Evolutionary conservation across 2,329 filamentous ascomycete species (phyloP), one percentile per base, ranked within the genome.

Genomic region (Botrytis hyacinthi): DNA sequence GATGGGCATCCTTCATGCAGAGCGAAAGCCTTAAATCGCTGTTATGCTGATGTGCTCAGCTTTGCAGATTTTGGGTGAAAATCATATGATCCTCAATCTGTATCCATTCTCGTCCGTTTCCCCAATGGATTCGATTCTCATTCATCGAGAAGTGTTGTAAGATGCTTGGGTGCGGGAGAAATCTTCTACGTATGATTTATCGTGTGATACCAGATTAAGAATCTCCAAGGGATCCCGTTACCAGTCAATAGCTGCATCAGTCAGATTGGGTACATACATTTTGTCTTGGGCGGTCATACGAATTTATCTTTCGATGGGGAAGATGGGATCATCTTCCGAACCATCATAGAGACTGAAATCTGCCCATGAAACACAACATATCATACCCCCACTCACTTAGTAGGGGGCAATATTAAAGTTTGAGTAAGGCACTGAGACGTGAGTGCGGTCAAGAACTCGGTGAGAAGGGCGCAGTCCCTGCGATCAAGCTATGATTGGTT

Each of bases 161-260:
- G 37, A 32, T 61, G 54, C 67, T 61, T 75, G 18, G 26, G 48
- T 32, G 66, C 35, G 26, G 48, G 40, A 42, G 44, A 32, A 42
- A 69, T 44, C 42, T 48, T 70, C 51, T 59, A 63, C 37, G 70
- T 63, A 69, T 76, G 76, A 78, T 73, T 73, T 65, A 74, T 77
- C 76, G 71, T 66, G 73, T 76, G 63, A 72, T 70, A 76, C 76
- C 70, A 76, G 73, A 75, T 75, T 59, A 37, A 51, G 46, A n/a
- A 74, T 73, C 75, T 74, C 40, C 65, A 67, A 63, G 60, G n/a
- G 29, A 54, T 51, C 37, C 35, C 26, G 60, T 70, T 70, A 35
- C 67, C 67, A 60, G 37, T 60, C 37, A 32, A 46, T 60, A 40
- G 20, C 12, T 70, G 26, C 37, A 70, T n/a, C 69, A 71, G 26